Evolutionary conservation across 2,329 filamentous ascomycete genomes (phyloP).

Genomic region (Conoideocrella luteorostrata): DNA sequence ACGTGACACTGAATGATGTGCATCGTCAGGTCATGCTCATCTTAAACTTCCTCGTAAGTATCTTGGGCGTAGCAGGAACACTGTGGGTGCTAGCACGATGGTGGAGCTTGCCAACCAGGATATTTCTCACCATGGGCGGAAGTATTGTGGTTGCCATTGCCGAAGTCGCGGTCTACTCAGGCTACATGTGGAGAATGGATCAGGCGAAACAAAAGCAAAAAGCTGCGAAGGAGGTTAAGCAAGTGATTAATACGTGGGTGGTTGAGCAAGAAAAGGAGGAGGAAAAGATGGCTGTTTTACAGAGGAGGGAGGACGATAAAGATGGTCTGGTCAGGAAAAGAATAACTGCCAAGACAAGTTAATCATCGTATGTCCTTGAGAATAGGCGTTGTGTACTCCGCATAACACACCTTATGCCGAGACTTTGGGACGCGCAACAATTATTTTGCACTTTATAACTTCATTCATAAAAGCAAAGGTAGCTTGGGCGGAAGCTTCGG

Average conservation of each 20-base stretch:
- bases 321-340: slow-evolving; percentile 21
- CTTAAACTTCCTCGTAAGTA: slow-evolving; percentile 82
- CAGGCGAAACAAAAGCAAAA: slow-evolving; percentile 60
- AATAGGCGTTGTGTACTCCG: too few species aligned
- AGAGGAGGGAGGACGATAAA: slow-evolving; percentile 14
- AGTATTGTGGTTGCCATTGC: slow-evolving; percentile 65
- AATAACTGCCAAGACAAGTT: too few species aligned
- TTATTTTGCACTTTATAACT: too few species aligned
- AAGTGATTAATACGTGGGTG: slow-evolving; percentile 68
- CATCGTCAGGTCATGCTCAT: slow-evolving; percentile 80
- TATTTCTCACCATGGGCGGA: slow-evolving; percentile 66
- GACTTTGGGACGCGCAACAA: neutral
- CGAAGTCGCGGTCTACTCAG: slow-evolving; percentile 71
- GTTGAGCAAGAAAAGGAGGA: slow-evolving; percentile 35
- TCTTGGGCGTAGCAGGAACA: slow-evolving; percentile 69
- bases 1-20: slow-evolving; percentile 63
- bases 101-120: slow-evolving; percentile 64
- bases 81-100: slow-evolving; percentile 73
- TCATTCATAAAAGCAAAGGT: too few species aligned
- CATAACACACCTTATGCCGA: too few species aligned
- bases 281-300: slow-evolving; percentile 18
- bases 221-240: slow-evolving; percentile 56
- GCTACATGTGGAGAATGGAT: slow-evolving; percentile 65
- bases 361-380: too few species aligned
- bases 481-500: too few species aligned